Evolutionary conservation across 2,329 filamentous ascomycete genomes (phyloP), one percentile per base, ranked within the genome.

Genomic region (Huntiella decipiens): DNA sequence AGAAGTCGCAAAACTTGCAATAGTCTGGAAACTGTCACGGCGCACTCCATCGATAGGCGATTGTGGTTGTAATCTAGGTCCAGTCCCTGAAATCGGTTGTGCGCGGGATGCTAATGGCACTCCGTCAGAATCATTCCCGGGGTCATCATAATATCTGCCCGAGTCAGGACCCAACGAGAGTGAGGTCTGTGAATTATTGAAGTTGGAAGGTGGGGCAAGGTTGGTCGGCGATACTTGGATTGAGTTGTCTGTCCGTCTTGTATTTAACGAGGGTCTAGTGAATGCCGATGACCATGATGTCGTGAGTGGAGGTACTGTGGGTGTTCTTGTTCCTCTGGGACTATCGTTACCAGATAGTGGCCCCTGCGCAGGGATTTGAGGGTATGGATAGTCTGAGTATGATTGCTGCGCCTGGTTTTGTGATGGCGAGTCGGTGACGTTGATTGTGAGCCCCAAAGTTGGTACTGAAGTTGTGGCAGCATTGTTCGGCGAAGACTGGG

Each of bases 1-100:
- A 50, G 71, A 71, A 55, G 73, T 76, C 47, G 68, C 72, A 55
- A 71, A 51, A 48, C 70, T 68, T 1, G 66, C 68, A 13, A 73
- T 63, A 0, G 70, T 74, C 56, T 74, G 70, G 48, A 74, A 74
- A 52, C 75, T 75, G 51, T 73, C 66, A 48, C 67, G 63, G 31
- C 63, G 59, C 44, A 63, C 61, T 11, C 62, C 55, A 13, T 68
- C 66, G 4, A 56, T 53, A 13, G 58, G 58, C 12, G 48, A 50
- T 4, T 60, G 60, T 13, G 66, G 61, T 36, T 58, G 56, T 33
- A 73, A 57, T 11, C 67, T 61, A 13, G 70, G 66, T 4, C 44
- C 44, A 3, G 44, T 33, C 13, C 48, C 48, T 4, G 68, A 64
- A 16, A 73, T 77, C 4, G 73, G 69, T 53, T 73, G 67, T 19